phyloP scores from a whole-genome alignment of 2,329 filamentous ascomycete genomes.

The Scleromitrula shiraiana region DNA sequence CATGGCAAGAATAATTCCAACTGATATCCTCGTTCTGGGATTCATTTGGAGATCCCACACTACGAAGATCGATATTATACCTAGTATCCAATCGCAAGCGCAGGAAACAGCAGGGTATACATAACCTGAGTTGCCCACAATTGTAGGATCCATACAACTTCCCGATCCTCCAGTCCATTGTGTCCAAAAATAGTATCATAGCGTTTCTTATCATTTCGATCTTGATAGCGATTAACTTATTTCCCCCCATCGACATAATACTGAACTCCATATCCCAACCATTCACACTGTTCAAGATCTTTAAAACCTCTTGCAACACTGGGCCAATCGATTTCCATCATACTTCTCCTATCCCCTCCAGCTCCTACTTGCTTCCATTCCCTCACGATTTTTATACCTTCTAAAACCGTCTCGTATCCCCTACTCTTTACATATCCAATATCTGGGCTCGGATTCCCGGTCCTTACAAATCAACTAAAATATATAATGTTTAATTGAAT shows the following conservation, averaged over 20 bases:
- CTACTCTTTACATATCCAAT: slow-evolving; percentile 35
- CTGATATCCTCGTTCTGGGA: slow-evolving; percentile 31
- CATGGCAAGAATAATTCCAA: slow-evolving; percentile 26
- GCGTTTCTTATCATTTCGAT: too few relatives aligned
- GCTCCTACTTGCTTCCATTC: slow-evolving; percentile 32
- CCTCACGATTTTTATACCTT: slow-evolving; percentile 3
- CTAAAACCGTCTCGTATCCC: slow-evolving; percentile 32
- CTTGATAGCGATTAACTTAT: too few relatives aligned
- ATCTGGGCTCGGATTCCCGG: slow-evolving; percentile 39
- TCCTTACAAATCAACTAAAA: slow-evolving; percentile 40
- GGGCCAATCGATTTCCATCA: slow-evolving; percentile 40
- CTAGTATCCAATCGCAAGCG: slow-evolving; percentile 35
- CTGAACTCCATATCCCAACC: slow-evolving; percentile 35
- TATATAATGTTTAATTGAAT: slow-evolving; percentile 39
- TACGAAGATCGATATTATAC: slow-evolving; percentile 34
- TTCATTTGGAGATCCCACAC: slow-evolving; percentile 37
- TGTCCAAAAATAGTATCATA: slow-evolving; percentile 34
- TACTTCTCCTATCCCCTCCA: slow-evolving; percentile 31
- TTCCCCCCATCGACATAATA: slow-evolving; percentile 32
- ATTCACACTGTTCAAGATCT: slow-evolving; percentile 41
- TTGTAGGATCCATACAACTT: slow-evolving; percentile 27
- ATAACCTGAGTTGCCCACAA: slow-evolving; percentile 31
- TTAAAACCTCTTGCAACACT: slow-evolving; percentile 33
- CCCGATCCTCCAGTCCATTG: slow-evolving; percentile 29
- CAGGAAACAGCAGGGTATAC: slow-evolving; percentile 34